phyloP scores from a whole-genome alignment of 768 basidiomycete genomes.

The Kwoniella mangroviensis region DNA sequence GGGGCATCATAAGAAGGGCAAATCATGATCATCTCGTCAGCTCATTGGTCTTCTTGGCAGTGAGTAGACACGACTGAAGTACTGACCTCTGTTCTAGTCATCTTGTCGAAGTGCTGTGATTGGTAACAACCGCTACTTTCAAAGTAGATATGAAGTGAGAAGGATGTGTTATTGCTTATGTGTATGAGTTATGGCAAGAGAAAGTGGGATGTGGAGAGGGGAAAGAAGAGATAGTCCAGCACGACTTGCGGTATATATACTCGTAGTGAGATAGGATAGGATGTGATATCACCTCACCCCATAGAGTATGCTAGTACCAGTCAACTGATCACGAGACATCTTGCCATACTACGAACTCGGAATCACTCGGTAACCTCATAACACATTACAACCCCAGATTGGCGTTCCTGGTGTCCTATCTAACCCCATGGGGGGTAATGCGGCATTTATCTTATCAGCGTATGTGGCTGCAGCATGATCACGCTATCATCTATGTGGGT shows the following conservation, averaged over 20 bases:
- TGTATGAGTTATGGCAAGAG: too few relatives aligned
- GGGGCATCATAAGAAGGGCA: not conserved
- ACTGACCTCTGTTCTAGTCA: constrained; percentile 44
- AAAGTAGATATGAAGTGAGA: not conserved
- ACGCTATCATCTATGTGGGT: not conserved
- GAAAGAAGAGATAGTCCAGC: not conserved
- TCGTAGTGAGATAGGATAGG: not conserved
- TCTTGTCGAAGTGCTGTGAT: constrained; percentile 11
- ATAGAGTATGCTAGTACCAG: not conserved
- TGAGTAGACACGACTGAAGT: not conserved
- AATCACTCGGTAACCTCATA: not conserved
- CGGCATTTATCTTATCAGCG: constrained; percentile 1
- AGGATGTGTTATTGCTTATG: not conserved
- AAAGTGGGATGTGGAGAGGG: not conserved
- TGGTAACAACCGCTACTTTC: too few relatives aligned
- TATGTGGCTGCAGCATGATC: constrained; percentile 7
- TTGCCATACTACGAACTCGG: not conserved
- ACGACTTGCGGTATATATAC: constrained; percentile 1
- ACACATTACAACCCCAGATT: not conserved
- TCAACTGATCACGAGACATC: not conserved
- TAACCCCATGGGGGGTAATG: constrained; percentile 9
- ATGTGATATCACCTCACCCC: not conserved
- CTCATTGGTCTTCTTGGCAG: not conserved
- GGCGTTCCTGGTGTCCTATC: constrained; percentile 8
- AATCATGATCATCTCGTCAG: constrained; percentile 11